A percentile compares a stretch with the other conserved stretches of the same genome.
Conservation (phyloP, 495 filamentous ascomycete genomes). For the Xylaria nigripes region DNA sequence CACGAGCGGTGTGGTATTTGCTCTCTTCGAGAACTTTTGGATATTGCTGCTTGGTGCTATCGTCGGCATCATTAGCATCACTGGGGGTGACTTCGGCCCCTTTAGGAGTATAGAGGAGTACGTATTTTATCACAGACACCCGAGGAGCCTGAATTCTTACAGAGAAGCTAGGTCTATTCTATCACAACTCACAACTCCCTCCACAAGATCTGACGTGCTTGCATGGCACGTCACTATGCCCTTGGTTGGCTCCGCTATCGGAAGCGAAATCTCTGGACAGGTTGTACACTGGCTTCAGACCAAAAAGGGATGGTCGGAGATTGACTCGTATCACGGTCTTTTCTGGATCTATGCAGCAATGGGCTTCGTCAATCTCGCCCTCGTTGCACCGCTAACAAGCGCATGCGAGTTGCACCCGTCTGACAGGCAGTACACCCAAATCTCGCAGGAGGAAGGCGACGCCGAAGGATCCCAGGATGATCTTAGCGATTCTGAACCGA, state of each 20-base stretch:
- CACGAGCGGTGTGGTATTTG: constrained; percentile 60
- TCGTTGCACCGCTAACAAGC: constrained; percentile 51
- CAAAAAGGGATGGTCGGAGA: constrained; percentile 42
- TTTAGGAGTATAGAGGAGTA: constrained; percentile 79
- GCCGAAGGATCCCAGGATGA: constrained; percentile 3
- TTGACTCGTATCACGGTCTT: constrained; percentile 56
- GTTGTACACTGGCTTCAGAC: constrained; percentile 45
- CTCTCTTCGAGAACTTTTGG: constrained; percentile 62
- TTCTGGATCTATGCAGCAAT: constrained; percentile 64
- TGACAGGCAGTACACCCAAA: constrained; percentile 29
- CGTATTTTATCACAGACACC: constrained; percentile 1
- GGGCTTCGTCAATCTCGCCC: constrained; percentile 56
- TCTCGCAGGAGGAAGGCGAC: constrained; percentile 34
- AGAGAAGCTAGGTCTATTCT: constrained; percentile 47
- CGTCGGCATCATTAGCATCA: constrained; percentile 75
- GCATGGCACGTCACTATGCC: constrained; percentile 63
- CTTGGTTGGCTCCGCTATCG: constrained; percentile 57
- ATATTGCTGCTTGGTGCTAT: constrained; percentile 63
- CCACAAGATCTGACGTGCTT: constrained; percentile 61
- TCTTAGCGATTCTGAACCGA: constrained; percentile 4
- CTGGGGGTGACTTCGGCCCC: constrained; percentile 71
- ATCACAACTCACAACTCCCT: constrained; percentile 59
- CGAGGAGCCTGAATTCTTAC: constrained; percentile 2
- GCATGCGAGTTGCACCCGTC: constrained; percentile 49
- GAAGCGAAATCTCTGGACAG: constrained; percentile 60